phyloP scores from a whole-genome alignment of 345 rosid species.

The Moringa oleifera region DNA sequence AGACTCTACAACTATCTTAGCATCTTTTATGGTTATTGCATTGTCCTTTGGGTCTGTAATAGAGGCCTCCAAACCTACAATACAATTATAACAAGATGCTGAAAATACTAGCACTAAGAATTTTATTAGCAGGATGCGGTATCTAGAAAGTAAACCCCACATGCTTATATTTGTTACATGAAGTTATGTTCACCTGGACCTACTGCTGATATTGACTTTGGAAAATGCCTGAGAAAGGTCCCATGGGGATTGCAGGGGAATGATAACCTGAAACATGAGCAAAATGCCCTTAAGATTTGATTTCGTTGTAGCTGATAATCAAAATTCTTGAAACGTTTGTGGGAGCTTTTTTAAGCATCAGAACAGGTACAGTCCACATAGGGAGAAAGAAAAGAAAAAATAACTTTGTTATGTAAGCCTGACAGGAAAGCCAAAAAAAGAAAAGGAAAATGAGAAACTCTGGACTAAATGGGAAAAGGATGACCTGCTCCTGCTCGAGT shows the following conservation, averaged over 20 bases:
- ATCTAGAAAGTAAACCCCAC: neutral
- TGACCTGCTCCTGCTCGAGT: neutral
- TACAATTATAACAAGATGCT: neutral
- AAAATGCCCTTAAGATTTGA: neutral
- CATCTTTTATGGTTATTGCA: slow-evolving; percentile 38
- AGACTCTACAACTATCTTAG: slow-evolving; percentile 40
- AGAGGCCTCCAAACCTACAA: slow-evolving; percentile 46
- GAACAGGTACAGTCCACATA: neutral
- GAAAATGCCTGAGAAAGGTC: slow-evolving; percentile 6
- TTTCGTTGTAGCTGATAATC: neutral
- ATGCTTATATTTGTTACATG: neutral
- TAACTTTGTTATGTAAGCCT: too few species aligned
- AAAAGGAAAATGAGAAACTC: neutral
- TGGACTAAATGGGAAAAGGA: too few species aligned
- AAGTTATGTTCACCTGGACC: slow-evolving; percentile 37
- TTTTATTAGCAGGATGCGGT: neutral
- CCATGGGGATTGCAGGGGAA: slow-evolving; percentile 5
- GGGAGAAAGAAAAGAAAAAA: too few species aligned
- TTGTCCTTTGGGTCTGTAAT: slow-evolving; percentile 38
- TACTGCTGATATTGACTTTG: slow-evolving; percentile 34
- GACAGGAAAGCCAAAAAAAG: too few species aligned
- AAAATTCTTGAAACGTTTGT: neutral
- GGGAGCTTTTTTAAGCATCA: too few species aligned
- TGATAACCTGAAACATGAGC: slow-evolving; percentile 12
- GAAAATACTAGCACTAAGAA: neutral